Evolutionary conservation across 1,139 yeast species (phyloP).

Genomic region (Debaryomyces psychrophilus): DNA sequence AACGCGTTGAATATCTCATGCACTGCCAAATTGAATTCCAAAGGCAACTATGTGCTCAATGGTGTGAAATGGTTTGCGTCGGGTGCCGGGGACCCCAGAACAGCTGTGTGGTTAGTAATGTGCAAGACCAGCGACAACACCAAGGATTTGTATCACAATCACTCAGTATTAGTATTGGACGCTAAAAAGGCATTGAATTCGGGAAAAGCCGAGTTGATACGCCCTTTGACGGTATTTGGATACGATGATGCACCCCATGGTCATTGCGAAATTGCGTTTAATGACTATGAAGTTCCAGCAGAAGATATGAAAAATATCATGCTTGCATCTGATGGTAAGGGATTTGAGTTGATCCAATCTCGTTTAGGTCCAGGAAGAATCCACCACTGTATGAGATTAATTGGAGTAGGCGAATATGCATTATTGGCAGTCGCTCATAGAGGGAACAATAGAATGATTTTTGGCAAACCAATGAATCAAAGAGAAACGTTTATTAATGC

Average conservation of each 20-base stretch:
- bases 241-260: constrained; percentile 79
- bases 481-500: constrained; percentile 57
- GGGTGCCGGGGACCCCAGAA: constrained; percentile 74
- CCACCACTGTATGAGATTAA: constrained; percentile 73
- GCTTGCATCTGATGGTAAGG: constrained; percentile 58
- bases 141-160: constrained; percentile 51
- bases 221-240: constrained; percentile 65
- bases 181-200: constrained; percentile 53
- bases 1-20: constrained; percentile 67
- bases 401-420: constrained; percentile 69
- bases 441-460: constrained; percentile 58
- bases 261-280: constrained; percentile 64
- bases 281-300: constrained; percentile 51
- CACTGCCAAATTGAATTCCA: constrained; percentile 45
- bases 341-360: constrained; percentile 70
- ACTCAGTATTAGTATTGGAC: constrained; percentile 63
- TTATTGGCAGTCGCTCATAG: constrained; percentile 55
- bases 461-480: constrained; percentile 56
- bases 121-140: constrained; percentile 54
- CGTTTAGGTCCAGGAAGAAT: constrained; percentile 75
- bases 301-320: constrained; percentile 43
- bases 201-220: constrained; percentile 52
- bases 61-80: constrained; percentile 80
- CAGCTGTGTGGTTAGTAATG: constrained; percentile 67
- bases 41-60: constrained; percentile 57